These are phyloP conservation scores for Ilex paraguariensis DNA, from an alignment of 305 asterid genomes.

Conservation along the genomic window DNA sequence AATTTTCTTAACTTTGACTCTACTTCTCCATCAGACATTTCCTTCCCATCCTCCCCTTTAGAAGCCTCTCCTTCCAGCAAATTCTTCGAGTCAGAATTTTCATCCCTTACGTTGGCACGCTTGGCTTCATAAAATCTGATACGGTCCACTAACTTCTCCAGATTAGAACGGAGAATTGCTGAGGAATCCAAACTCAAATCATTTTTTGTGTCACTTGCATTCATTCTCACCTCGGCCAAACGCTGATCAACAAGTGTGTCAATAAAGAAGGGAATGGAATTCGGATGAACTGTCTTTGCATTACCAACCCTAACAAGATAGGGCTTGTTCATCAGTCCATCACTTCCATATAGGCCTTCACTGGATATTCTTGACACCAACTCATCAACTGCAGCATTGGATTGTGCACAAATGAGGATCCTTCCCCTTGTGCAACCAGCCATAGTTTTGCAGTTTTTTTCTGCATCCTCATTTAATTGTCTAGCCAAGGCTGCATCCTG, in stretches of 20 bases:
- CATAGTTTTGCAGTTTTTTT: slow-evolving; percentile 30
- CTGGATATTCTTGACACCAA: slow-evolving; percentile 79
- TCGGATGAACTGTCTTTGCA: slow-evolving; percentile 81
- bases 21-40: slow-evolving; percentile 61
- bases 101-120: slow-evolving; percentile 68
- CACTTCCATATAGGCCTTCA: slow-evolving; percentile 70
- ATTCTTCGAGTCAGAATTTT: slow-evolving; percentile 39
- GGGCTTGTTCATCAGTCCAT: slow-evolving; percentile 78
- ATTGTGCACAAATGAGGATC: slow-evolving; percentile 93
- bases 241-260: slow-evolving; percentile 90
- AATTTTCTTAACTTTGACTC: slow-evolving; percentile 67
- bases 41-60: slow-evolving; percentile 36
- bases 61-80: slow-evolving; percentile 42
- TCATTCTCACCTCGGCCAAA: slow-evolving; percentile 55
- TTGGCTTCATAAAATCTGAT: slow-evolving; percentile 77
- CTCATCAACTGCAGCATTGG: slow-evolving; percentile 99
- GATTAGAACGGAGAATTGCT: slow-evolving; percentile 51
- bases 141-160: slow-evolving; percentile 80
- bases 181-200: slow-evolving; percentile 42
- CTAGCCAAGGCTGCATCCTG: slow-evolving; percentile 96
- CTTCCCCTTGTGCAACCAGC: slow-evolving; percentile 63
- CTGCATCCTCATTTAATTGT: slow-evolving; percentile 53
- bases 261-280: slow-evolving; percentile 82
- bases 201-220: slow-evolving; percentile 38
- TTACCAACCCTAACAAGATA: slow-evolving; percentile 97